Evolutionary conservation across 768 basidiomycete genomes (phyloP).

Genomic region (Pleurotus sapidus): DNA sequence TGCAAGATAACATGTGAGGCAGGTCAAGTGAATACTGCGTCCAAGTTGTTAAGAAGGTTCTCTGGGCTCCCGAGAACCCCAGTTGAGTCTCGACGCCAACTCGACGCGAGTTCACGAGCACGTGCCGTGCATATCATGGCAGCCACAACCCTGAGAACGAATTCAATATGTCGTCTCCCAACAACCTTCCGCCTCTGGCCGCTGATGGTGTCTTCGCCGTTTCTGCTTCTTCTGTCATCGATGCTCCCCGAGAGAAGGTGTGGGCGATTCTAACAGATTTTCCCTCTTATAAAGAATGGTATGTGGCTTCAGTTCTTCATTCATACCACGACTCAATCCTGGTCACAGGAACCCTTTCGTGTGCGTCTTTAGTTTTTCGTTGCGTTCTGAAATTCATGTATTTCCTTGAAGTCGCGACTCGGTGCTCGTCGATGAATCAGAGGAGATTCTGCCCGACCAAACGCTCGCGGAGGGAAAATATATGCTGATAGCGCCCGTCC

Average conservation of each 20-base stretch:
- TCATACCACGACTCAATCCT: not conserved
- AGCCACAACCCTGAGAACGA: not conserved
- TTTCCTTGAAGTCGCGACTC: conserved; percentile 42
- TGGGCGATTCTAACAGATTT: conserved; percentile 66
- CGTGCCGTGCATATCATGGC: too few relatives aligned
- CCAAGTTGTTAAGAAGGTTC: too few relatives aligned
- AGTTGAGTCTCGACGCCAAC: too few relatives aligned
- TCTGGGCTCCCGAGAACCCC: too few relatives aligned
- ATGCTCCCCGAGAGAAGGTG: conserved; percentile 58
- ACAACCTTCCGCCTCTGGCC: conserved; percentile 34
- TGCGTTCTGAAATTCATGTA: not conserved
- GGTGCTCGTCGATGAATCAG: conserved; percentile 36
- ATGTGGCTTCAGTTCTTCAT: not conserved
- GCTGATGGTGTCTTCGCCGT: conserved; percentile 45
- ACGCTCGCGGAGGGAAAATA: conserved; percentile 45
- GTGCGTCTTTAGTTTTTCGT: conserved; percentile 32
- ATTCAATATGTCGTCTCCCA: not conserved
- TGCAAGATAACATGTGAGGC: too few relatives aligned
- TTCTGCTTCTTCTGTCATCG: conserved; percentile 46
- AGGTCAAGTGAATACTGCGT: too few relatives aligned
- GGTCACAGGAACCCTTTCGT: conserved; percentile 62
- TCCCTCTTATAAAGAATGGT: conserved; percentile 62
- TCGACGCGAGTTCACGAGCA: too few relatives aligned
- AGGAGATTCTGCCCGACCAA: conserved; percentile 42
- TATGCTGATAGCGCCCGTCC: conserved; percentile 45